phyloP scores from a whole-genome alignment of 2,329 filamentous ascomycete genomes.

The Stagonosporopsis tanaceti region DNA sequence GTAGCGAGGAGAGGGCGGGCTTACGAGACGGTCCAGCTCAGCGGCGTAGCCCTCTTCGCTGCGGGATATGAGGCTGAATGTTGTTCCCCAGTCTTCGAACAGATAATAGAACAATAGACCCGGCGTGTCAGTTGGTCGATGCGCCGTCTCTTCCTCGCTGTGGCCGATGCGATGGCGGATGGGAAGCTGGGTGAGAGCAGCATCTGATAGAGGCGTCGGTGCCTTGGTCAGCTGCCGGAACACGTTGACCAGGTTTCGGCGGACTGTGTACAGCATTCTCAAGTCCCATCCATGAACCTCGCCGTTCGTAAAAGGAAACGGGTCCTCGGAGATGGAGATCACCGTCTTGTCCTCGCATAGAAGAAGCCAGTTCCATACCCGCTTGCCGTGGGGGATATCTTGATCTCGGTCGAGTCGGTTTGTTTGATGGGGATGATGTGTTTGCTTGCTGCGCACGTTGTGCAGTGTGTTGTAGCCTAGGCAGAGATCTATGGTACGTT shows the following conservation, averaged over 20 bases:
- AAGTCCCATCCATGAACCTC: constrained; percentile 53
- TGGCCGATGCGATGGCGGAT: constrained; percentile 56
- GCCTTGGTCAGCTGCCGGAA: constrained; percentile 67
- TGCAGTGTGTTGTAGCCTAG: constrained; percentile 75
- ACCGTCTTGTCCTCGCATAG: constrained; percentile 76
- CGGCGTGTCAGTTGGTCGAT: constrained; percentile 61
- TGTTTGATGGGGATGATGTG: constrained; percentile 26
- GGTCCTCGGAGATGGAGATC: constrained; percentile 72
- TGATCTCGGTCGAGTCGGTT: constrained; percentile 42
- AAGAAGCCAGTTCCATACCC: constrained; percentile 76
- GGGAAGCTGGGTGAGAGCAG: constrained; percentile 54
- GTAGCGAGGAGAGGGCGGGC: not conserved
- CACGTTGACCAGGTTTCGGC: constrained; percentile 67
- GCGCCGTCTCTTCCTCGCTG: constrained; percentile 56
- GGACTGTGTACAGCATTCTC: constrained; percentile 59
- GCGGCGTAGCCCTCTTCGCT: constrained; percentile 56
- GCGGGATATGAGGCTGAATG: constrained; percentile 63
- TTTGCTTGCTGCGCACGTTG: constrained; percentile 43
- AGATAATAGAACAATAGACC: constrained; percentile 72
- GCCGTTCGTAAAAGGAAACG: constrained; percentile 52
- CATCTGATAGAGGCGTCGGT: constrained; percentile 52
- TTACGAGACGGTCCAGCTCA: constrained; percentile 61
- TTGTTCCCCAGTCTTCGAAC: constrained; percentile 71
- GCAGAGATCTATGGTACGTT: constrained; percentile 63
- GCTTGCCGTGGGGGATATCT: constrained; percentile 58